These are phyloP conservation scores for Arthrobotrys conoides DNA, from an alignment of 2,329 filamentous ascomycete species.

Conservation along the genomic window DNA sequence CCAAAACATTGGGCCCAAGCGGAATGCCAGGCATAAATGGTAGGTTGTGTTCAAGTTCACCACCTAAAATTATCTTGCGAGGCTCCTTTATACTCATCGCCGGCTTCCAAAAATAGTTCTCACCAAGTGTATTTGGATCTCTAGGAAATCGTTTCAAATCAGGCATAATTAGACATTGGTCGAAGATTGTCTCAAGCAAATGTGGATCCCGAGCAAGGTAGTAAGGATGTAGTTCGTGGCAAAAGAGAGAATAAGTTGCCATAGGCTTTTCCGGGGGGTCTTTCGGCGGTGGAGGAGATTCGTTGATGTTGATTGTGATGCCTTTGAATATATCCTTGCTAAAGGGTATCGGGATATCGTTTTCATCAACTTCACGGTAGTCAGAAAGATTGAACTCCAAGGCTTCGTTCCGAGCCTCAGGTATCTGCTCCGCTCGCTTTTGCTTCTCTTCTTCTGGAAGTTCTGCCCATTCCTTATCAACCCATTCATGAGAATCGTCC, in stretches of 20 bases:
- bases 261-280: slow-evolving; percentile 22
- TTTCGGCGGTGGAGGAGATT: not conserved
- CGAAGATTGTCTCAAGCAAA: slow-evolving; percentile 20
- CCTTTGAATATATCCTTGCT: slow-evolving; percentile 39
- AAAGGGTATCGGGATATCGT: slow-evolving; percentile 41
- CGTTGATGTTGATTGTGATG: slow-evolving; percentile 45
- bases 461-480: slow-evolving; percentile 45
- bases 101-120: slow-evolving; percentile 57
- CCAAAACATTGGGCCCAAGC: slow-evolving; percentile 39
- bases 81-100: slow-evolving; percentile 52
- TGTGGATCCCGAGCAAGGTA: slow-evolving; percentile 45
- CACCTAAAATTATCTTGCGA: slow-evolving; percentile 16
- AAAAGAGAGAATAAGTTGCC: slow-evolving; percentile 44
- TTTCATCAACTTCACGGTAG: slow-evolving; percentile 35
- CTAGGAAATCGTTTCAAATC: slow-evolving; percentile 37
- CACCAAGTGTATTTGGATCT: slow-evolving; percentile 22
- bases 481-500: slow-evolving; percentile 50
- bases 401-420: not conserved
- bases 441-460: slow-evolving; percentile 37
- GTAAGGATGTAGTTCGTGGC: slow-evolving; percentile 50
- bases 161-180: slow-evolving; percentile 37
- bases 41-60: slow-evolving; percentile 21
- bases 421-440: not conserved
- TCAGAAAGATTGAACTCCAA: slow-evolving; percentile 40
- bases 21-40: slow-evolving; percentile 42